Evolutionary conservation across 768 basidiomycete species (phyloP).

Genomic region (Suillus variegatus): DNA sequence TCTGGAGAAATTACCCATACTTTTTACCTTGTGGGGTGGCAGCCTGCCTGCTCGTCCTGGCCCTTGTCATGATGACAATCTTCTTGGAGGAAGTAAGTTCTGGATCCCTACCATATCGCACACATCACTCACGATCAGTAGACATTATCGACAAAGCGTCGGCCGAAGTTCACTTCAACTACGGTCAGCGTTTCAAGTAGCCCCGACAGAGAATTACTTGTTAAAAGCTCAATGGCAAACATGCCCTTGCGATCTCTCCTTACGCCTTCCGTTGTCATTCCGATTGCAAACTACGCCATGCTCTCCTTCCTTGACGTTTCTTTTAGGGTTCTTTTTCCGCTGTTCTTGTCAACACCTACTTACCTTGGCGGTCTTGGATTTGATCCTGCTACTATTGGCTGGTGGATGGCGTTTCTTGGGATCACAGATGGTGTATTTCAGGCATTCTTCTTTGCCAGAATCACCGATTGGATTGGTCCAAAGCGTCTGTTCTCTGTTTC

Average conservation of each 20-base stretch:
- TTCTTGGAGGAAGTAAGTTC: slow-evolving; percentile 34
- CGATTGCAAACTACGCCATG: slow-evolving; percentile 43
- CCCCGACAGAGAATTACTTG: neutral
- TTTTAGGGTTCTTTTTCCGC: slow-evolving; percentile 41
- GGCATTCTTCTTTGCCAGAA: slow-evolving; percentile 38
- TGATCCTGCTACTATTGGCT: slow-evolving; percentile 42
- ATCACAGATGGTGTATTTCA: slow-evolving; percentile 41
- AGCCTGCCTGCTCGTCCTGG: slow-evolving; percentile 14
- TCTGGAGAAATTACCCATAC: slow-evolving; percentile 39
- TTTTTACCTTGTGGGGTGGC: slow-evolving; percentile 37
- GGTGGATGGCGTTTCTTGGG: slow-evolving; percentile 37
- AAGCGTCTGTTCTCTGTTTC: slow-evolving; percentile 41
- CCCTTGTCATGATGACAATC: slow-evolving; percentile 18
- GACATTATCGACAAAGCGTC: neutral
- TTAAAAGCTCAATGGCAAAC: slow-evolving; percentile 22
- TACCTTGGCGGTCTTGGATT: slow-evolving; percentile 45
- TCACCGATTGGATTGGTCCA: slow-evolving; percentile 44
- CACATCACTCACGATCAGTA: neutral
- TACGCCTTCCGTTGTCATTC: slow-evolving; percentile 37
- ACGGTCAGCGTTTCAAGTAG: neutral
- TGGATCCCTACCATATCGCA: neutral
- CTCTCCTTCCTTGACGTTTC: slow-evolving; percentile 46
- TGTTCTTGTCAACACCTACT: slow-evolving; percentile 47
- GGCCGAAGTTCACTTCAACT: neutral
- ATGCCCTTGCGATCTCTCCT: slow-evolving; percentile 31